A percentile compares a stretch with the other conserved stretches of the same genome.
These are phyloP conservation scores for Laburnicola sp. DNA, from an alignment of 2,329 filamentous ascomycete genomes.

Conservation along the genomic window DNA sequence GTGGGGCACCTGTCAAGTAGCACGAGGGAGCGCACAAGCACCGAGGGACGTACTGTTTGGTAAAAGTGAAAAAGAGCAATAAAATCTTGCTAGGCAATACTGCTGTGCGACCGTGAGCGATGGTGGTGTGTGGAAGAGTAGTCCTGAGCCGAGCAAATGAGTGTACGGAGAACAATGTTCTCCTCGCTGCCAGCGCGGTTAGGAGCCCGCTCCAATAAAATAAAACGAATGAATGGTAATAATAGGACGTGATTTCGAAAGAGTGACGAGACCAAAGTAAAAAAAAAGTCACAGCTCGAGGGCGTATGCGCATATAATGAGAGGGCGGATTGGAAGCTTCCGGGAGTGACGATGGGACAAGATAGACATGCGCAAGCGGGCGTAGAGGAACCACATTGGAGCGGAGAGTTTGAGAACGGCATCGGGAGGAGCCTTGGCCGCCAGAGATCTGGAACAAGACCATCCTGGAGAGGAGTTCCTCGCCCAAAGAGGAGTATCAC, in stretches of 20 bases:
- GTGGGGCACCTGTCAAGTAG: constrained; percentile 22
- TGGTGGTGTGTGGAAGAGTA: constrained; percentile 29
- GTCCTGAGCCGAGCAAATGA: constrained; percentile 36
- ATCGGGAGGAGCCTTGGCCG: constrained; percentile 47
- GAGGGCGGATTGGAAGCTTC: constrained; percentile 35
- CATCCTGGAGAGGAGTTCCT: constrained; percentile 42
- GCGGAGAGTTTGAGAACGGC: constrained; percentile 44
- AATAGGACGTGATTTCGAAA: constrained; percentile 38
- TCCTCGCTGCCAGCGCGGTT: constrained; percentile 46
- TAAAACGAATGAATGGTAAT: constrained; percentile 29
- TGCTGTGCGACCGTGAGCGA: constrained; percentile 37
- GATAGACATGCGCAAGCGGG: constrained; percentile 39
- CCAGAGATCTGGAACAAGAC: constrained; percentile 47
- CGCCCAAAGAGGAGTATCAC: constrained; percentile 42
- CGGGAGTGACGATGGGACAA: constrained; percentile 35
- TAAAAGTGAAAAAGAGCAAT: constrained; percentile 31
- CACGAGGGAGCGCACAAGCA: constrained; percentile 32
- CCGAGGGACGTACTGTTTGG: constrained; percentile 33
- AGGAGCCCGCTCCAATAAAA: constrained; percentile 46
- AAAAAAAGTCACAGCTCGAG: constrained; percentile 34
- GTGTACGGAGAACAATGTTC: constrained; percentile 44
- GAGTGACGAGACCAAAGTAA: constrained; percentile 47
- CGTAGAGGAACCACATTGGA: constrained; percentile 42
- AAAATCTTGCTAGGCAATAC: constrained; percentile 43
- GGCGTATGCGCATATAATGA: constrained; percentile 42